Percentiles rank a stretch among this genome's conserved stretches.
Conservation (phyloP, 768 basidiomycete genomes). For the Neoboletus magnificus region DNA sequence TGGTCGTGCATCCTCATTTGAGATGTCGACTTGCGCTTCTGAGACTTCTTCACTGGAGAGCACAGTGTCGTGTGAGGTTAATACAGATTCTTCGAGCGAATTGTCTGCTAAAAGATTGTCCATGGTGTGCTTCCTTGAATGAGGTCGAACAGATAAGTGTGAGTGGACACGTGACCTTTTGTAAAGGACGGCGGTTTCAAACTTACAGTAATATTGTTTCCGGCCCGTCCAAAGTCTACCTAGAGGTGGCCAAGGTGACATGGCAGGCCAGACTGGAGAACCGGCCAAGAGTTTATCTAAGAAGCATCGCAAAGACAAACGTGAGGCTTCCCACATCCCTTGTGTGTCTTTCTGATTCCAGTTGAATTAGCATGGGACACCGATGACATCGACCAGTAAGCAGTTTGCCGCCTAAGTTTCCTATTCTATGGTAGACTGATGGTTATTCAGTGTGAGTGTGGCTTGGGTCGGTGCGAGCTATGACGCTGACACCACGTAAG, state of each 20-base stretch:
- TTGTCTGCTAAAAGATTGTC: slow-evolving; percentile 42
- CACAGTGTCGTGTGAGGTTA: slow-evolving; percentile 51
- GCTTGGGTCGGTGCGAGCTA: not conserved
- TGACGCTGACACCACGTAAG: slow-evolving; percentile 35
- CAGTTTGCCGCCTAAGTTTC: slow-evolving; percentile 8
- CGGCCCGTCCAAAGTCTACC: not conserved
- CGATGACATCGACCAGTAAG: slow-evolving; percentile 98
- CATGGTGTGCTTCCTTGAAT: slow-evolving; percentile 37
- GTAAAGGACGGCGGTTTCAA: not conserved
- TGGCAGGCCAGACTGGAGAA: slow-evolving; percentile 33
- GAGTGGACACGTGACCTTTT: slow-evolving; percentile 19
- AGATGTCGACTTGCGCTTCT: slow-evolving; percentile 23
- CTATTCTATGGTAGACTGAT: not conserved
- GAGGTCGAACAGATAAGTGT: not conserved
- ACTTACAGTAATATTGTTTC: not conserved
- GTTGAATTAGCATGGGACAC: slow-evolving; percentile 87
- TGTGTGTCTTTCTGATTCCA: slow-evolving; percentile 10
- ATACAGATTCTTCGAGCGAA: slow-evolving; percentile 29
- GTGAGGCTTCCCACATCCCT: slow-evolving; percentile 45
- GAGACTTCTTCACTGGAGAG: slow-evolving; percentile 58
- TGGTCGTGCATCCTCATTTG: slow-evolving; percentile 26
- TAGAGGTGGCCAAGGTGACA: not conserved
- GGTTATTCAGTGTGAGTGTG: slow-evolving; percentile 42
- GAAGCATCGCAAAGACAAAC: slow-evolving; percentile 90
- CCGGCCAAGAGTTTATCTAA: slow-evolving; percentile 75